Evolutionary conservation across 2,329 filamentous ascomycete species (phyloP).

Genomic region (Aspergillus ochraceus): DNA sequence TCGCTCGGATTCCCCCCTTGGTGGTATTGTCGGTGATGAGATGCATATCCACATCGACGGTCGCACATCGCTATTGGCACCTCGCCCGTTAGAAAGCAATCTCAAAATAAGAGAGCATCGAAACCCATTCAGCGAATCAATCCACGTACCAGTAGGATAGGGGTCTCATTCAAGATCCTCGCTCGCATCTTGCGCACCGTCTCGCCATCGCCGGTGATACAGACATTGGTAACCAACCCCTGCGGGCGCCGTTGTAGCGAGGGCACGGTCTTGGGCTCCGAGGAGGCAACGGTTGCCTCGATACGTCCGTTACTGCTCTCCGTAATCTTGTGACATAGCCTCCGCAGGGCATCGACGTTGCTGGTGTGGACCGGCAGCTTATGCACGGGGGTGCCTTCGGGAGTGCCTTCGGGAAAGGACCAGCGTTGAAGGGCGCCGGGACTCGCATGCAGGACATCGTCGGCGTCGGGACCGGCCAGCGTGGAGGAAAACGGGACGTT

Average conservation of each 20-base stretch:
- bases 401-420: constrained; percentile 86
- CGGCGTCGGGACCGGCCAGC: constrained; percentile 85
- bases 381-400: constrained; percentile 80
- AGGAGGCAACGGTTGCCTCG: constrained; percentile 80
- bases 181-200: constrained; percentile 86
- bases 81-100: constrained; percentile 22
- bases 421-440: constrained; percentile 84
- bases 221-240: constrained; percentile 79
- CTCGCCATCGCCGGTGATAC: constrained; percentile 83
- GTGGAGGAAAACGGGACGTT: constrained; percentile 95
- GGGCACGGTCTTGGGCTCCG: constrained; percentile 68
- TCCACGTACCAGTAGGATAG: constrained; percentile 78
- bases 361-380: constrained; percentile 88
- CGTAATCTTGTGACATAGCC: constrained; percentile 79
- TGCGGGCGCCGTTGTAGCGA: constrained; percentile 50
- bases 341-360: constrained; percentile 77
- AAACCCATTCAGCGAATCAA: not conserved
- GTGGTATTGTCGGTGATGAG: constrained; percentile 76
- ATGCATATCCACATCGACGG: constrained; percentile 88
- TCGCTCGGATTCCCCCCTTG: constrained; percentile 68
- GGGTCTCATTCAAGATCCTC: constrained; percentile 86
- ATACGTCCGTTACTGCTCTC: constrained; percentile 67
- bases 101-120: constrained; percentile 15
- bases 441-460: constrained; percentile 92
- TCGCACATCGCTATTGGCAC: constrained; percentile 73